Base-by-base conservation (phyloP, 2,329 filamentous ascomycete genomes). In the Fusarium pseudograminearum region DNA sequence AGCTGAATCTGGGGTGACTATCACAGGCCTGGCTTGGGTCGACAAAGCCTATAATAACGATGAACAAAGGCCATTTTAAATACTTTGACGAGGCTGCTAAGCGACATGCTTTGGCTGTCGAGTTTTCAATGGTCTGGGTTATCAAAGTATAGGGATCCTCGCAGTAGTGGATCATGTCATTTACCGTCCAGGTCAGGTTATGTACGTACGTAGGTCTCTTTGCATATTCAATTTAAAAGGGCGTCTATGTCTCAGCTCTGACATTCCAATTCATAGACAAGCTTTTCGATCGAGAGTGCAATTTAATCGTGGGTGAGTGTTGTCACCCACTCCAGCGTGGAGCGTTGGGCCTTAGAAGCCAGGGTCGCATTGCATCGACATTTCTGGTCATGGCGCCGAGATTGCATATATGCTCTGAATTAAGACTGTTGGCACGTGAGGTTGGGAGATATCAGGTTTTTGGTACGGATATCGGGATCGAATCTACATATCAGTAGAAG, bases 331-430 rank as follows among this genome's bases (percentile, higher is more conserved):
- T 28, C 31, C 24, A 51, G 42, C 33, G 41, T 59, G 41, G 41
- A 55, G 33, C 24, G 51, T 24, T 18, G 31, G 34, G 53, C 33
- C 20, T 61, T 64, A 24, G 12, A 54, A 36, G 44, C 34, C 38
- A 70, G 33, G 31, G 67, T 70, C 47, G 47, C 53, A 68, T 60
- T 16, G 42, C 20, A 59, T 51, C 31, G 34, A 59, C 58, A n/a
- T 26, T 70, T 70, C 42, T 50, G 63, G 67, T 42, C 26, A 67
- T 48, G 67, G 46, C 54, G 33, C 67, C 67, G 67, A 70, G 46
- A 70, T 70, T 70, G 36, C 60, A 33, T 42, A 53, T 62, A 67
- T 63, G 36, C 45, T 47, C n/a, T 20, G 41, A 26, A 14, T 53
- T 65, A 65, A 65, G 46, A 53, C 46, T 53, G 46, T 54, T 7